A percentile compares a stretch with the other conserved stretches of the same genome.
These are phyloP conservation scores for Cordyceps javanica DNA, from an alignment of 2,329 filamentous ascomycete genomes.

Conservation along the genomic window DNA sequence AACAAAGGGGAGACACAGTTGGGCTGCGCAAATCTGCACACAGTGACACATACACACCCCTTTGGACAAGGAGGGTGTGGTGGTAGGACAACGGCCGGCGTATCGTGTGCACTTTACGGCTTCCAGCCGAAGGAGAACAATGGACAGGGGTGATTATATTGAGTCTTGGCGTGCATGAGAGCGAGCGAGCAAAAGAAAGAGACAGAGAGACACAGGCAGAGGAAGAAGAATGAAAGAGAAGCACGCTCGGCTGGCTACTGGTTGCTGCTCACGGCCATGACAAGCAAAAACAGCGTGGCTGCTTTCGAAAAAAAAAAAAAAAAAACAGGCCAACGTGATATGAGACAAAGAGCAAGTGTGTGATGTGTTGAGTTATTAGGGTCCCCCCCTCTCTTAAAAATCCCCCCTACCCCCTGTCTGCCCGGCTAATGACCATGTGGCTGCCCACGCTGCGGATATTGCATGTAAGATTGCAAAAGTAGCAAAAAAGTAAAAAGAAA, in stretches of 20 bases:
- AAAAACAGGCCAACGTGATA: no score
- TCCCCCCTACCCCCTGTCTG: background rate
- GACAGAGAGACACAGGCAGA: no score
- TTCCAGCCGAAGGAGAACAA: slow-evolving; percentile 4
- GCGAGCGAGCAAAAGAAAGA: background rate
- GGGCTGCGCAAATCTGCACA: background rate
- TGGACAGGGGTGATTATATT: background rate
- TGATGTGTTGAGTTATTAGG: background rate
- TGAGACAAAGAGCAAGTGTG: no score
- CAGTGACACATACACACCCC: no score
- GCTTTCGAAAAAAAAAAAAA: no score
- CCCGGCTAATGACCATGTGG: slow-evolving; percentile 1
- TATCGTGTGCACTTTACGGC: slow-evolving; percentile 5
- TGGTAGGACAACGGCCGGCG: no score
- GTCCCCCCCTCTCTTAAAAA: background rate
- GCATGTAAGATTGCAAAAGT: background rate
- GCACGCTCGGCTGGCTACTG: no score
- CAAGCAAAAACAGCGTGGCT: no score
- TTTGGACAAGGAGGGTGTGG: background rate
- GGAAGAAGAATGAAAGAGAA: no score
- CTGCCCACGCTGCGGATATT: background rate
- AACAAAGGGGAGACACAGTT: no score
- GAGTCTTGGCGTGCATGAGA: no score
- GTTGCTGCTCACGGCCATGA: no score
- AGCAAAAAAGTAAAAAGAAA: background rate